phyloP scores from a whole-genome alignment of 257 asterid species.

The Nicotiana tomentosiformis region DNA sequence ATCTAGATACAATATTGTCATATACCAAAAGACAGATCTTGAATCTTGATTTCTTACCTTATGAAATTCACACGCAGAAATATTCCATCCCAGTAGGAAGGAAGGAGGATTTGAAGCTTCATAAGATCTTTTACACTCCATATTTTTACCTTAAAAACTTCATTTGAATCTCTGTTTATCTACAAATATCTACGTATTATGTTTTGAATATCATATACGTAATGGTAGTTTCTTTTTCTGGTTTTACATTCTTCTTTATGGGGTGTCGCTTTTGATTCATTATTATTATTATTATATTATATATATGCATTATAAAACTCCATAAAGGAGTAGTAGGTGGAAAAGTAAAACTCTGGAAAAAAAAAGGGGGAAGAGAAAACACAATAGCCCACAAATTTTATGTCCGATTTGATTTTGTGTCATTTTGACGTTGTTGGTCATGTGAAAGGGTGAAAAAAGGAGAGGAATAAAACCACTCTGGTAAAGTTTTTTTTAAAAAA shows the following conservation, averaged over 20 bases:
- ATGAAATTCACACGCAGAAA: background rate
- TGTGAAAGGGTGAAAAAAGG: background rate
- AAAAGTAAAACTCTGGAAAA: background rate
- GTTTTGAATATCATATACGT: background rate
- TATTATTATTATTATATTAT: background rate
- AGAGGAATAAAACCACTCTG: background rate
- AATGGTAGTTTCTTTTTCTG: background rate
- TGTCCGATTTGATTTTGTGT: background rate
- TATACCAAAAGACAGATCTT: background rate
- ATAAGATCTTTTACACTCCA: background rate
- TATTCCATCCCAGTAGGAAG: background rate
- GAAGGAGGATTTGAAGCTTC: background rate
- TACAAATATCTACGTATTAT: background rate
- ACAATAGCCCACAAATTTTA: background rate
- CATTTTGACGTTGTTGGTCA: background rate
- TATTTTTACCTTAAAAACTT: background rate
- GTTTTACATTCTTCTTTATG: background rate
- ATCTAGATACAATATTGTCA: background rate
- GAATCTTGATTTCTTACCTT: background rate
- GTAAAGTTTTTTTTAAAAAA: background rate
- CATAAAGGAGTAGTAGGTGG: constrained; percentile 9
- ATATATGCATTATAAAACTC: background rate
- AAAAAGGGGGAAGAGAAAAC: background rate
- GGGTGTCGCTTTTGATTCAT: background rate
- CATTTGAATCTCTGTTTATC: background rate